These are phyloP conservation scores for Yamadazyma kanchanaburiensis DNA, from an alignment of 1,139 yeast species.

Conservation along the genomic window DNA sequence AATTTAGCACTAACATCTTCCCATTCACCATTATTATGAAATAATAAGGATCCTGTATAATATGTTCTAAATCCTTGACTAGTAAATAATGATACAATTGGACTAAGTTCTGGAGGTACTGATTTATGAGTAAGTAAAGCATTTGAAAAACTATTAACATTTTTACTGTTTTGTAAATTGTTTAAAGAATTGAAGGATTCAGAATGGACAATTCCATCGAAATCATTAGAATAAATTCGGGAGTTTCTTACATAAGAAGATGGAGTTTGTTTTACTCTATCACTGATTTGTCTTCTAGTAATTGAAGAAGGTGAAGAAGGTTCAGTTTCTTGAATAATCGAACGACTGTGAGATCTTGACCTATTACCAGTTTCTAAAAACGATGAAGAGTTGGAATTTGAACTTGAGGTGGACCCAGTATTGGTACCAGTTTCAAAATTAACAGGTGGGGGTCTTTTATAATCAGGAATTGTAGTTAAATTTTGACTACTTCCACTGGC, in stretches of 20 bases:
- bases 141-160: constrained; percentile 18
- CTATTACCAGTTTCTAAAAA: constrained; percentile 2
- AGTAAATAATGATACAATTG: constrained; percentile 39
- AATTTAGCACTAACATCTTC: constrained; percentile 42
- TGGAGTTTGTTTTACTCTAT: constrained; percentile 32
- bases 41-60: constrained; percentile 28
- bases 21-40: constrained; percentile 25
- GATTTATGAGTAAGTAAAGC: constrained; percentile 19
- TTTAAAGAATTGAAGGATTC: constrained; percentile 14
- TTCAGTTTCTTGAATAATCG: constrained; percentile 6
- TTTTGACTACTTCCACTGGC: no score
- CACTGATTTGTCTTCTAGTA: constrained; percentile 14
- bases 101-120: constrained; percentile 38
- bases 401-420: constrained; percentile 3
- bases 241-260: constrained; percentile 38
- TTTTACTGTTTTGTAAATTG: constrained; percentile 7
- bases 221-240: constrained; percentile 26
- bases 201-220: constrained; percentile 11
- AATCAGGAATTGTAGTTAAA: constrained; percentile 6
- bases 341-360: constrained; percentile 6
- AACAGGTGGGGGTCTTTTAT: constrained; percentile 6
- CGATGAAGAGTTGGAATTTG: constrained; percentile 2
- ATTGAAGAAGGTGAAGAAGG: constrained; percentile 12
- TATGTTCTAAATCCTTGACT: constrained; percentile 42
- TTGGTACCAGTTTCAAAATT: constrained; percentile 4